Base-by-base conservation (phyloP, 2,329 filamentous ascomycete genomes). In the Alternaria panax region DNA sequence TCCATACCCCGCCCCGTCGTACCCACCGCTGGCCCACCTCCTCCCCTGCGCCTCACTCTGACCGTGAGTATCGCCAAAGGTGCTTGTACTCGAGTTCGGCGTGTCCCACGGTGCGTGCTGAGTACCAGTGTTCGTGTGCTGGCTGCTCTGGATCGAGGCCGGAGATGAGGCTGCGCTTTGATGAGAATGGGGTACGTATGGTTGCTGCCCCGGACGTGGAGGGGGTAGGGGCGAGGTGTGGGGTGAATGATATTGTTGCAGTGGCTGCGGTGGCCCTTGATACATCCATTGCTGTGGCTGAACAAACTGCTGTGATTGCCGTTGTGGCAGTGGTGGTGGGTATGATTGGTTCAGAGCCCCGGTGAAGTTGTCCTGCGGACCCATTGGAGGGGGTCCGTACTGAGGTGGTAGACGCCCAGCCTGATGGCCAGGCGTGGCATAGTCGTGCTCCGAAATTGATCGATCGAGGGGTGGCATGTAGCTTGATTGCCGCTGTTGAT, bases 1-100 rank as follows among this genome's bases (percentile, higher is more conserved):
- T 28, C 59, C 48, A 41, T 65, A 65, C 0, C 64, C 59, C 24
- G 61, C 51, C 5, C 62, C 62, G 20, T 63, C 59, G 38, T 65
- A 65, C 7, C 64, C 57, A 14, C 62, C 64, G 27, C 18, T 54
- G 2, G 18, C 48, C 60, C 63, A 64, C 11, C 25, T 53, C 24
- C 59, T 46, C 4, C 38, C 55, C 22, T 59, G 54, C 6, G 38
- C 38, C n/a, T 60, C 53, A 14, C 50, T 12, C 28, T 51, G 46
- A 18, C 22, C 40, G 24, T 54, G 47, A 24, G 5, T 25, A 2
- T 57, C 22, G 8, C 5, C 20, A 4, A 56, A 28, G 12, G 20
- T 47, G 16, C 28, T 47, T 12, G 30, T 40, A 34, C 54, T 63
- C 1, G 61, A 58, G 12, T 41, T 32, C 4, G 63, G 53, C 16